phyloP scores from a whole-genome alignment of 139 green algal species.

The Eudorina sp. region DNA sequence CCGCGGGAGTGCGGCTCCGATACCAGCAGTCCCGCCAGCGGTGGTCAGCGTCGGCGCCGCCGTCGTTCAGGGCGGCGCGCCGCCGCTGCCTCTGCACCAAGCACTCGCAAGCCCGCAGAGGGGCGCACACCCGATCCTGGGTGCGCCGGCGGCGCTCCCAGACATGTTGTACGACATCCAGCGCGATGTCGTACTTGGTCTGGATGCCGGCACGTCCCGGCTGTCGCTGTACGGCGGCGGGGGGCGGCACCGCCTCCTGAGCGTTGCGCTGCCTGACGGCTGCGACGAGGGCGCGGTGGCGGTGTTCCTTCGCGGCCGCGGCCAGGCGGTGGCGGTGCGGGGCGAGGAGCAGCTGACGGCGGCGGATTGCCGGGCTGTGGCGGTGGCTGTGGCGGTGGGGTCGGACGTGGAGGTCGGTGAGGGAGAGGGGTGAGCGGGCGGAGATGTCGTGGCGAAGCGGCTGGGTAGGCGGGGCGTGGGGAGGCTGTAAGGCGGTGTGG shows the following conservation, averaged over 20 bases:
- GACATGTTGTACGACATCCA: neutral
- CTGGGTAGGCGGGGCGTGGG: no score
- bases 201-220: conserved; percentile 7
- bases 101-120: neutral
- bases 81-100: neutral
- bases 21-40: no score
- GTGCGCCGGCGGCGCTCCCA: neutral
- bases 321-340: neutral
- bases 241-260: neutral
- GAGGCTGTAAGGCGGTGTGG: no score
- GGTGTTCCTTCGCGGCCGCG: neutral
- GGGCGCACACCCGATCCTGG: no score
- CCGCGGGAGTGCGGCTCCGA: no score
- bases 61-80: neutral
- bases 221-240: conserved; percentile 8
- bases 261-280: neutral
- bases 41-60: no score
- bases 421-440: no score
- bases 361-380: conserved; percentile 34
- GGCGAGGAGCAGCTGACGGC: neutral
- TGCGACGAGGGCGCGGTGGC: neutral
- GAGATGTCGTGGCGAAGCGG: no score
- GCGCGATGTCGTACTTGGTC: conserved; percentile 3
- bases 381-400: neutral
- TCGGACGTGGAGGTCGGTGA: neutral